Evolutionary conservation across 2,329 filamentous ascomycete genomes (phyloP).

Genomic region (Monosporascus sp.): DNA sequence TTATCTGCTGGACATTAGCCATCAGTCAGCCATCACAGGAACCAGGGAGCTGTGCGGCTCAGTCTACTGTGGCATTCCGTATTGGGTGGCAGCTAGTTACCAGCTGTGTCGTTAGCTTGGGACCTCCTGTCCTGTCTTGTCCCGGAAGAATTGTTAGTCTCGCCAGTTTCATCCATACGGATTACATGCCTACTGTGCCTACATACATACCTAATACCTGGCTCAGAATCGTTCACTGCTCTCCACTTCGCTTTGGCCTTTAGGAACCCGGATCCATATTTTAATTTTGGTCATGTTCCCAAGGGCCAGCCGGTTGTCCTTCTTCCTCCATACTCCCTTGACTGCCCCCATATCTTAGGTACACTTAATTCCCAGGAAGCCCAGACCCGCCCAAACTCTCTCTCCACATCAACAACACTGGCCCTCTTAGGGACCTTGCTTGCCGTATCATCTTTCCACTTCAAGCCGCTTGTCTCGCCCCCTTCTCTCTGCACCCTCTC

Average conservation of each 20-base stretch:
- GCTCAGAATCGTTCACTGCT: background rate
- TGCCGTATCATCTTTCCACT: background rate
- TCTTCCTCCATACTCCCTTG: background rate
- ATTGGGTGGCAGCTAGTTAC: background rate
- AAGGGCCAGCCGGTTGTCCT: background rate
- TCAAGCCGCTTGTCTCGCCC: background rate
- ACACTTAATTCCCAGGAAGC: background rate
- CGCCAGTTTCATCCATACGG: background rate
- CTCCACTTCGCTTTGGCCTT: background rate
- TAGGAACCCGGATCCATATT: too few relatives aligned
- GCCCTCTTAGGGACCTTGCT: background rate
- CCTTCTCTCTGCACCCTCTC: background rate
- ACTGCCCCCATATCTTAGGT: background rate
- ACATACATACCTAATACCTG: background rate
- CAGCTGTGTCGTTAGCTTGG: background rate
- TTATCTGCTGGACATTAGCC: background rate
- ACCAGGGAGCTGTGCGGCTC: background rate
- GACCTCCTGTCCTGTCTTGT: background rate
- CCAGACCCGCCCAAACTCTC: background rate
- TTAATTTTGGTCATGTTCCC: too few relatives aligned
- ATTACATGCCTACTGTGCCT: background rate
- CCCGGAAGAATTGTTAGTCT: background rate
- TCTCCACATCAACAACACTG: background rate
- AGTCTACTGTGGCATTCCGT: background rate
- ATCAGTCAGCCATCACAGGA: background rate